Base-by-base conservation (phyloP, 805 yeast species). In the Candida cerambycidarum region DNA sequence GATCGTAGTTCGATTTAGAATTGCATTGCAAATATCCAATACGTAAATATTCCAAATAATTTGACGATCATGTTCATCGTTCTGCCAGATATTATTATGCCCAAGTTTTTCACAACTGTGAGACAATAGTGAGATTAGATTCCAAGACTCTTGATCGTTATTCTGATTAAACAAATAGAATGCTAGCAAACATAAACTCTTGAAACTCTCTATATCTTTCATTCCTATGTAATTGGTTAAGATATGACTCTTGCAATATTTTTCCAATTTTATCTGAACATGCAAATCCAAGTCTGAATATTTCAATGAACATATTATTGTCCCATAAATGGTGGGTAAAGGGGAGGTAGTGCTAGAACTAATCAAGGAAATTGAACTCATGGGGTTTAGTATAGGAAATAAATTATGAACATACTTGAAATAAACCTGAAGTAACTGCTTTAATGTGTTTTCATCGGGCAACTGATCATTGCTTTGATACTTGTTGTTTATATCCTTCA, bases 371-470 rank as follows among this genome's bases (percentile, higher is more conserved):
- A 41, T 15, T 9, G 29, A 17, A n/a, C 24, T 14, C 24, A 41
- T 33, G 15, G 43, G 43, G 15, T 41, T 29, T 11, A 41, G 21
- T 15, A 41, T 28, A 3, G 43, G 43, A 30, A 41, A 41, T 3
- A 34, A 9, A 15, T 19, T 28, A 21, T 41, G 39, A 5, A 41
- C 28, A 15, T 35, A 19, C 17, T 33, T 33, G 35, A 41, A 41
- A 17, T 33, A 41, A 7, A 29, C 13, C 19, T 41, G 39, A 2
- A 41, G 13, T 17, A 41, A 15, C 7, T 14, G 12, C 21, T 41
- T 29, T 15, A 39, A n/a, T 6, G 24, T n/a, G 5, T 9, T 12
- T 21, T 23, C 27, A 12, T 19, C 14, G 19, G 41, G 41, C 10
- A 38, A 13, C 19, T 38, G 34, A 11, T 10, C n/a, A 5, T 29